These are phyloP conservation scores for Nigrospora sphaerica DNA, from an alignment of 2,329 filamentous ascomycete genomes.

Conservation along the genomic window DNA sequence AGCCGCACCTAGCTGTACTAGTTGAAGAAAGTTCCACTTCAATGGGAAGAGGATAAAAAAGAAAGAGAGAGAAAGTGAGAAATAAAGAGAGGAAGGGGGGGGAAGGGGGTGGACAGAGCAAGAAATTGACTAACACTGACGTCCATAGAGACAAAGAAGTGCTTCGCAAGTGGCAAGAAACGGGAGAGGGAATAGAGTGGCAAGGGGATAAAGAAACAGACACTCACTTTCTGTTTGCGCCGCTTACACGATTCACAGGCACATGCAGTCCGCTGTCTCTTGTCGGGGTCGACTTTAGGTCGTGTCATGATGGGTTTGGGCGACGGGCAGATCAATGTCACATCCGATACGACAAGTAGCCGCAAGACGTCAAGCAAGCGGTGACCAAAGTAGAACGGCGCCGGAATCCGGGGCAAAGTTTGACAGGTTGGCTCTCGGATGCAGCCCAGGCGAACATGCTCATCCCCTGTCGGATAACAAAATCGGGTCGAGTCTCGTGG, in stretches of 20 bases:
- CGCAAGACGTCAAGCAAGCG: slow-evolving; percentile 17
- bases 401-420: slow-evolving; percentile 16
- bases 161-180: background rate
- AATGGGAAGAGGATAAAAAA: no score
- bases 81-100: no score
- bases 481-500: no score
- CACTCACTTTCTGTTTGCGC: slow-evolving; percentile 59
- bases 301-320: slow-evolving; percentile 34
- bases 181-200: background rate
- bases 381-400: slow-evolving; percentile 17
- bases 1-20: no score
- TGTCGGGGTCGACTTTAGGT: slow-evolving; percentile 48
- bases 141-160: background rate
- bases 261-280: slow-evolving; percentile 55
- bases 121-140: no score
- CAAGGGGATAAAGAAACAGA: background rate
- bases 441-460: slow-evolving; percentile 15
- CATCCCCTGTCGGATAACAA: slow-evolving; percentile 19
- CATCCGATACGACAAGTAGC: slow-evolving; percentile 24
- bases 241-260: slow-evolving; percentile 60
- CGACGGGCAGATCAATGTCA: slow-evolving; percentile 18
- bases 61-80: no score
- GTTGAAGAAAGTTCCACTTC: no score
- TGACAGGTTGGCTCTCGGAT: slow-evolving; percentile 22
- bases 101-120: no score